Evolutionary conservation across 1,284 basidiomycete genomes (phyloP), one percentile per base, ranked within the genome.

Genomic region (Mrakiaceae sp.): DNA sequence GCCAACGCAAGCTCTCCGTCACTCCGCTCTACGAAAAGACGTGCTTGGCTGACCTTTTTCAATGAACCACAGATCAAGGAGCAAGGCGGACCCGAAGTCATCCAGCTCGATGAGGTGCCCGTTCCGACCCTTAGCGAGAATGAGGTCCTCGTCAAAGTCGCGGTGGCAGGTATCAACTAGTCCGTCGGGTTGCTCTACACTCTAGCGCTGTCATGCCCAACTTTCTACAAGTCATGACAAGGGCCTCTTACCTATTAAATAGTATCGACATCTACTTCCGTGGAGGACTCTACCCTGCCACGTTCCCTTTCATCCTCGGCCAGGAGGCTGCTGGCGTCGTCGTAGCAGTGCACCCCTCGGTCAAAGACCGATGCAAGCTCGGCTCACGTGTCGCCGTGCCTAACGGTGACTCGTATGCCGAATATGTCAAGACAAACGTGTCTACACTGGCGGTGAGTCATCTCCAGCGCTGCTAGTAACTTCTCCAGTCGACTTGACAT

Each of bases 131-230:
- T 83, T 8, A 78, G 81, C 14, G 80, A 84, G 0, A 81, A 79
- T 14, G 82, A 94, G 70, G 79, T 96, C 52, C 78, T 96, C 60
- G 80, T 97, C 39, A 27, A 85, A 84, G 79, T 83, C 16, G 79
- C 85, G 69, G 87, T 84, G 70, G 77, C 79, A 4, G 90, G 90
- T n/a, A 81, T 92, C 68, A 93, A 93, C 76, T 92, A 87, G 78
- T 79, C 61, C 69, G 75, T 68, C 27, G 27, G 27, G 27, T 27
- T 14, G 40, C 27, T 42, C 53, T 12, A 27, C 27, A 27, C 27
- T 27, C 27, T 27, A 27, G 27, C 27, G 27, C 27, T 27, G 27
- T 27, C 27, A 27, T 27, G 27, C 27, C 27, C 27, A 27, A 27
- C 27, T 27, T 27, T 27, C 27, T 27, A 27, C 27, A 27, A 27